Evolutionary conservation across 2,329 filamentous ascomycete species (phyloP), one percentile per base, ranked within the genome.

Genomic region (Exophiala bonariae): DNA sequence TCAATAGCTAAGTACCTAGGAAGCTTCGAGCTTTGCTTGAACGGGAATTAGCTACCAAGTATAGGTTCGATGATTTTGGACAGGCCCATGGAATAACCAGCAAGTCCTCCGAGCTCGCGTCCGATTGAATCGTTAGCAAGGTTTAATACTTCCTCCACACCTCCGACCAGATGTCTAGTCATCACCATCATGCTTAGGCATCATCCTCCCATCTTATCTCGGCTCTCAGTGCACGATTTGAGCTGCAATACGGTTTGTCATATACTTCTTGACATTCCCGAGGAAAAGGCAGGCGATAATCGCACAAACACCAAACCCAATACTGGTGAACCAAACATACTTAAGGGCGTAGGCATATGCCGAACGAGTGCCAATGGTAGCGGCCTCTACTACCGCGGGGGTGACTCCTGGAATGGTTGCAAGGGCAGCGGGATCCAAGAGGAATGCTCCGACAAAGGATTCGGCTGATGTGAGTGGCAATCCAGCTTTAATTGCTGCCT

Each of bases 401-500:
- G 32, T 39, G 5, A 44, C 45, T 3, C 50, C 50, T 0, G 50
- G 50, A 6, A 52, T 35, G 13, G 14, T 18, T 7, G 47, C 23
- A 63, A 58, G 49, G 4, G 49, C 18, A 4, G 33, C 35, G 4
- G 50, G 47, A 26, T 17, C 47, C 9, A 10, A 16, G 9, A 56
- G 30, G 31, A 45, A 54, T 4, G 47, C 38, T 19, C 8, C 37
- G 9, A 56, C 50, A 16, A 56, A 56, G 10, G 19, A n/a, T 11
- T 23, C 18, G 2, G 41, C 44, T 4, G 30, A 19, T 3, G 30
- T 14, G 8, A 44, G 20, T 7, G 50, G 47, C 14, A 56, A 35
- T n/a, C 54, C 54, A 3, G 54, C 54, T n/a, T 37, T 26, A 20
- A 56, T 35, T 17, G 51, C 54, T 17, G 47, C 51, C 34, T 52